Evolutionary conservation across 495 filamentous ascomycete species (phyloP), one percentile per base, ranked within the genome.

Genomic region (Tirmania nivea): DNA sequence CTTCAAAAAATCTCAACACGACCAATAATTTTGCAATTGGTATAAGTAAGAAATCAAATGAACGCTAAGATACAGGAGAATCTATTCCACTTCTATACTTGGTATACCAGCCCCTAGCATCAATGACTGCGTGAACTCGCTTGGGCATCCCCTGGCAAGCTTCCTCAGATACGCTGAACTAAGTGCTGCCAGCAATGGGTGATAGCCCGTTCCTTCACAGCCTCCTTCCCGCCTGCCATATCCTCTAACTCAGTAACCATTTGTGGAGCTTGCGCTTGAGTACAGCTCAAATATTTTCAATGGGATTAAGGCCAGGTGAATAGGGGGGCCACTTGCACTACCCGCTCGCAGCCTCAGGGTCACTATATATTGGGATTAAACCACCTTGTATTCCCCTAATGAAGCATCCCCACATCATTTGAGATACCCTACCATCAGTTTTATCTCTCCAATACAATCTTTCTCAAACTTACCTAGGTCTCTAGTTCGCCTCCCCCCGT

Each of bases 81-180:
- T n/a, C n/a, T n/a, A n/a, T n/a, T n/a, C n/a, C n/a, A n/a, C n/a
- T 34, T 45, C 49, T 35, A 35, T 56, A 56, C 21, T 56, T 56
- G 2, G 49, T 53, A 17, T 56, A 52, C 54, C 50, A 52, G 5
- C 54, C 54, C 20, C 35, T 52, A 17, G 49, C 35, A 21, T 54
- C 10, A 4, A 54, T 54, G 8, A 57, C 47, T 16, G 55, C 55
- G 1, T 50, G 52, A 10, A 57, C 55, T 19, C 45, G 7, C 0
- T 42, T 0, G 0, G 45, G 48, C 47, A 57, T 57, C 48, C 19
- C 19, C 19, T 49, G 17, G 48, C 48, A 10, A 49, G 21, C 21
- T 9, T 10, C 9, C 48, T 14, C 10, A 49, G 17, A 19, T 49
- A 21, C 48, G 10, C 48, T 9, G 11, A 19, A 10, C 17, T 19